Conservation (phyloP, 2,329 filamentous ascomycete genomes). For the Ophiocordyceps camponoti-rufipedis region DNA sequence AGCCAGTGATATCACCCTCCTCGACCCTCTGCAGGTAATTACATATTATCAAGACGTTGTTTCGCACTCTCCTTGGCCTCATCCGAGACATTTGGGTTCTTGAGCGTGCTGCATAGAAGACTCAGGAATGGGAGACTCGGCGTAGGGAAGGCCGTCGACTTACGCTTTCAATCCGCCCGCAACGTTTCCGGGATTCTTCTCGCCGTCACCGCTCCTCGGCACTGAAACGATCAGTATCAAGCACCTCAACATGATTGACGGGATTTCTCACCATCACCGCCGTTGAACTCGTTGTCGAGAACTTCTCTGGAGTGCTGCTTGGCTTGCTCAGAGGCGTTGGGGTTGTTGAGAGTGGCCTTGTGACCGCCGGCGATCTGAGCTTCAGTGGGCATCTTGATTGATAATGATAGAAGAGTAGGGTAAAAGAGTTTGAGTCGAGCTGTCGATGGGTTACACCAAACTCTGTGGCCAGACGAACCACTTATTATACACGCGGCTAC, state of each 20-base stretch:
- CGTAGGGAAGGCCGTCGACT: conserved; percentile 7
- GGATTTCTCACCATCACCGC: conserved; percentile 14
- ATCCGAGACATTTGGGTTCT: conserved; percentile 36
- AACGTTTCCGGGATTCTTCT: conserved; percentile 34
- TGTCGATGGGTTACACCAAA: background rate
- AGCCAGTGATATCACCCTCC: too few species aligned
- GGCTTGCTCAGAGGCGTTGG: conserved; percentile 33
- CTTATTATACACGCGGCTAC: background rate
- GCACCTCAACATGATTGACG: too few species aligned
- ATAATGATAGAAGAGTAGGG: background rate
- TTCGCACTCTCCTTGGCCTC: conserved; percentile 37
- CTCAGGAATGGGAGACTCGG: background rate
- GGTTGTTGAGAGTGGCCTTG: conserved; percentile 40
- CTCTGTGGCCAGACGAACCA: background rate
- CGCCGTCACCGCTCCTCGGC: conserved; percentile 13
- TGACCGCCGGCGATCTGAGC: conserved; percentile 36
- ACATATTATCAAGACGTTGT: conserved; percentile 23
- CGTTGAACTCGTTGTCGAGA: conserved; percentile 30
- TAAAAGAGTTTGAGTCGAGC: background rate
- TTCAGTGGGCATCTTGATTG: conserved; percentile 22
- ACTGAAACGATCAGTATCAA: conserved; percentile 5
- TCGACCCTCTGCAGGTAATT: background rate
- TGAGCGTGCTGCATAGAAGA: conserved; percentile 20
- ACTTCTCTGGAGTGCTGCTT: conserved; percentile 35
- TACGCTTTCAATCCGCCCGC: conserved; percentile 32